These are phyloP conservation scores for Stereocaulon alpinum DNA, from an alignment of 495 filamentous ascomycete genomes.

Conservation along the genomic window DNA sequence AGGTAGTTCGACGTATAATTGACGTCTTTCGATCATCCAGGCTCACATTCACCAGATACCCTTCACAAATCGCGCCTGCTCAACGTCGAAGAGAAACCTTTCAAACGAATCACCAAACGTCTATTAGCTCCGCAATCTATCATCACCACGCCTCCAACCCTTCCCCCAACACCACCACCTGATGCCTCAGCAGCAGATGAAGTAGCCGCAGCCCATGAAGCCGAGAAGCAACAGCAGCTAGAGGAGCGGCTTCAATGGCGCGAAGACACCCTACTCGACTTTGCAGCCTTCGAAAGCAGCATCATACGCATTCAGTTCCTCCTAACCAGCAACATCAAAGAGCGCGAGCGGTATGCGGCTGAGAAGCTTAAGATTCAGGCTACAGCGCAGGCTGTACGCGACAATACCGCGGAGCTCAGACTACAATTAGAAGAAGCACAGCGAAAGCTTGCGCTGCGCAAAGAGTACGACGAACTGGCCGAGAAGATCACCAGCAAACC, in stretches of 20 bases:
- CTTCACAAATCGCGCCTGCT: slow-evolving; percentile 87
- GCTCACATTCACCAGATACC: slow-evolving; percentile 43
- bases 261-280: slow-evolving; percentile 81
- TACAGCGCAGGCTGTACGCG: slow-evolving; percentile 65
- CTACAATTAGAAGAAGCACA: slow-evolving; percentile 66
- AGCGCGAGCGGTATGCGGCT: slow-evolving; percentile 75
- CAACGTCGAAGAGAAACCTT: slow-evolving; percentile 84
- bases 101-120: slow-evolving; percentile 78
- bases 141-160: slow-evolving; percentile 39
- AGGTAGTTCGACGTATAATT: slow-evolving; percentile 31
- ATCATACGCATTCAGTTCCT: slow-evolving; percentile 85
- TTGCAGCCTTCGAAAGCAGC: slow-evolving; percentile 77
- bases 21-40: not conserved
- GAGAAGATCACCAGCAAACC: slow-evolving; percentile 81
- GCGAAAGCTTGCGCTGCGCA: slow-evolving; percentile 61
- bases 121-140: slow-evolving; percentile 57
- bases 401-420: slow-evolving; percentile 62
- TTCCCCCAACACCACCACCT: slow-evolving; percentile 60
- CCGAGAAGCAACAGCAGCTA: slow-evolving; percentile 35
- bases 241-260: slow-evolving; percentile 51
- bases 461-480: slow-evolving; percentile 73
- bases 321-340: slow-evolving; percentile 66
- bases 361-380: slow-evolving; percentile 67
- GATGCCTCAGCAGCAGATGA: slow-evolving; percentile 45
- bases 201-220: slow-evolving; percentile 28